Percentiles rank a stretch among this genome's conserved stretches.
Evolutionary conservation across 2,329 filamentous ascomycete species (phyloP).

Genomic region (Talaromyces sp.): DNA sequence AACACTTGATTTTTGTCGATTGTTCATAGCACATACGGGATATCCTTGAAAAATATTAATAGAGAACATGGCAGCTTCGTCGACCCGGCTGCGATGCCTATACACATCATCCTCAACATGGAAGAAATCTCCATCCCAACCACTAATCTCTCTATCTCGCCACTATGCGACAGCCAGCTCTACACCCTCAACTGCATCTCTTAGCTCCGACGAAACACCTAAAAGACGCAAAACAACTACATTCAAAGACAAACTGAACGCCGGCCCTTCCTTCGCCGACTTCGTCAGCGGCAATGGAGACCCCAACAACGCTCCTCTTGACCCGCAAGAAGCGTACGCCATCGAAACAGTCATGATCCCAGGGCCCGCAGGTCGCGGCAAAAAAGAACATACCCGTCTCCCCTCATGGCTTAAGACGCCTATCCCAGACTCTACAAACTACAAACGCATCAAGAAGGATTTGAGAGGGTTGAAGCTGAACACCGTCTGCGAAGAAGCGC

Average conservation of each 20-base stretch:
- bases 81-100: conserved; percentile 32
- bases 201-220: conserved; percentile 46
- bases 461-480: conserved; percentile 83
- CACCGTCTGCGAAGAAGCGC: conserved; percentile 95
- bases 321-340: conserved; percentile 54
- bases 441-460: conserved; percentile 92
- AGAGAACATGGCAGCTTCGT: conserved; percentile 28
- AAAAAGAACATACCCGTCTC: conserved; percentile 68
- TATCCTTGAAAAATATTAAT: background rate
- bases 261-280: conserved; percentile 62
- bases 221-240: conserved; percentile 52
- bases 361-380: conserved; percentile 56
- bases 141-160: conserved; percentile 25
- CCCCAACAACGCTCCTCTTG: conserved; percentile 38
- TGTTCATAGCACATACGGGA: background rate
- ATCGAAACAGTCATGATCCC: conserved; percentile 58
- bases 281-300: conserved; percentile 52
- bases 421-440: conserved; percentile 81
- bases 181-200: conserved; percentile 25
- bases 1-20: background rate
- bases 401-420: conserved; percentile 96
- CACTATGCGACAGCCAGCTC: conserved; percentile 35
- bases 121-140: conserved; percentile 19
- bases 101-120: conserved; percentile 25
- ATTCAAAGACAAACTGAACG: conserved; percentile 62